phyloP scores from a whole-genome alignment of 257 asterid genomes.

The Scutellaria baicalensis region DNA sequence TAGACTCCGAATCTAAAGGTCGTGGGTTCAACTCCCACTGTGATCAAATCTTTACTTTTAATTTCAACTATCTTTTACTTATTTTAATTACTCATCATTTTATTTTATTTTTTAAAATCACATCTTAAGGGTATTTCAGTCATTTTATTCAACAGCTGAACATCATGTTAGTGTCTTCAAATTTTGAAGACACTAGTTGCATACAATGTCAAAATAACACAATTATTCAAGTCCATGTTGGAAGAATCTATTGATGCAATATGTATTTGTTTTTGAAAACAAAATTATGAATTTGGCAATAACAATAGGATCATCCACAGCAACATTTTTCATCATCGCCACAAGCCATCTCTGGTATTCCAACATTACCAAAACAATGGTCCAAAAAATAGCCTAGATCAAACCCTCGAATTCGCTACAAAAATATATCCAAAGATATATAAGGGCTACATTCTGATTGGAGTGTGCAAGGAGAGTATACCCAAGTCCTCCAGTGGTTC shows the following conservation, averaged over 20 bases:
- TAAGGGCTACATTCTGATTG: constrained; percentile 18
- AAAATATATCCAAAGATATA: constrained; percentile 22
- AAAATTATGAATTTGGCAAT: no score
- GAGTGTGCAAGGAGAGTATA: constrained; percentile 62
- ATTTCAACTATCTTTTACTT: no score
- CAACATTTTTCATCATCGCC: neutral
- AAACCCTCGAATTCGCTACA: constrained; percentile 15
- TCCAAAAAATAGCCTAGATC: neutral
- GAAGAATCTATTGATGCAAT: neutral
- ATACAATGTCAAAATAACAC: neutral
- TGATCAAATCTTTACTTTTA: constrained; percentile 26
- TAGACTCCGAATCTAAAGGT: constrained; percentile 98
- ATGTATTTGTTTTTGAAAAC: neutral
- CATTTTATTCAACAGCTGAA: no score
- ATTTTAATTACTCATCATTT: no score
- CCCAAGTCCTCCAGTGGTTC: constrained; percentile 24
- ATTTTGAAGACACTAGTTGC: neutral
- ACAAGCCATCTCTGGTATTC: neutral
- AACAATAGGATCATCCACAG: neutral
- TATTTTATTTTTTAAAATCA: no score
- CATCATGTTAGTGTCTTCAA: no score
- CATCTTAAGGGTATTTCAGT: no score
- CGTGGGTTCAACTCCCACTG: constrained; percentile 99
- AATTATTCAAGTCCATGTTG: neutral
- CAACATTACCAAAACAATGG: neutral